Evolutionary conservation across 768 basidiomycete genomes (phyloP), one percentile per base, ranked within the genome.

Genomic region (Leccinum arenicola): DNA sequence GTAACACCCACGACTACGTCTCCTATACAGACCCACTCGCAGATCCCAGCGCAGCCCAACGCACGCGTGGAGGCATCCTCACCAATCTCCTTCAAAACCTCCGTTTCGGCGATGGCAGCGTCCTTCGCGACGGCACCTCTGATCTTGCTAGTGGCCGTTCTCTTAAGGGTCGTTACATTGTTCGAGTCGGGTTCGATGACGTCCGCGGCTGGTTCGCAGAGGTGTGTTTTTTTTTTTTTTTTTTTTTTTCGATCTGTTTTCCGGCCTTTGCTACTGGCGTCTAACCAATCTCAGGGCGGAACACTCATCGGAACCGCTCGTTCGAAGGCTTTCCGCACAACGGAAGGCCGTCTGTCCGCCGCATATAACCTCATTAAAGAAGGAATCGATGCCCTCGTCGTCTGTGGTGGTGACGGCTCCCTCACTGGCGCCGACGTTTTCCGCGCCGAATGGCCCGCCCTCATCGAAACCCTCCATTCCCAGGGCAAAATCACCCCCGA

Each of bases 181-280:
- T 98, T 21, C 82, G 93, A 56, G 96, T 96, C 2, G 97, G 97
- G 10, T 98, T 95, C 89, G 97, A 99, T 70, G 97, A 99, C 73
- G 96, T 98, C 33, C 80, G 93, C 50, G 93, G 93, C 12, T 98
- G 95, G 94, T 88, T 96, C 64, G 84, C 89, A 31, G 85, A 97
- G 82, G 93, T 88, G 64, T 57, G 84, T 73, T 8, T 3, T 31
- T 31, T 29, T 31, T 33, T n/a, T 6, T 29, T 31, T 33, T 73
- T 8, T 3, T 31, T 31, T 29, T 31, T 33, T n/a, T 6, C 19
- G 25, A 21, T 49, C 3, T 29, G 27, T 23, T 19, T 23, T 15
- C 17, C 7, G 10, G 19, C 23, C 14, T 14, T 25, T 25, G 12
- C 48, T 3, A 15, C 48, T 14, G 15, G 14, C 0, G 21, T 45